Conservation (phyloP, 306 rosid genomes). For the Fragaria vesca region DNA sequence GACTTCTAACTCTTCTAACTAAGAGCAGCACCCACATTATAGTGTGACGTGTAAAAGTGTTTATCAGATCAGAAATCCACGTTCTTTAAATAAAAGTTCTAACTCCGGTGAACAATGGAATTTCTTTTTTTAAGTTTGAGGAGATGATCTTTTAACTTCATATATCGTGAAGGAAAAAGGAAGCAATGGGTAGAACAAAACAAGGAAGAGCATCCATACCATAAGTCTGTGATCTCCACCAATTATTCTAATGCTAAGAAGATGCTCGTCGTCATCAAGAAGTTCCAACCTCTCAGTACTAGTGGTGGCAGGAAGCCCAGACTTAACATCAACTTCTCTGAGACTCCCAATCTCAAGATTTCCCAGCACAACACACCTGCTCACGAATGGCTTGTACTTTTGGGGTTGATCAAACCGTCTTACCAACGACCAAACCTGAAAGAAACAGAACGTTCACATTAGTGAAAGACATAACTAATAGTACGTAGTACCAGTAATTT, state of each 20-base stretch:
- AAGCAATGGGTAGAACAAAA: background rate
- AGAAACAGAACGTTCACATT: conserved; percentile 13
- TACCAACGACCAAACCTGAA: conserved; percentile 95
- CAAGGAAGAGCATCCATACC: conserved; percentile 45
- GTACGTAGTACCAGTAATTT: background rate
- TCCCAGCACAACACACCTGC: conserved; percentile 85
- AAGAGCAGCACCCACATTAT: background rate
- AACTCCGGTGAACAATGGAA: background rate
- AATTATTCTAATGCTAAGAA: conserved; percentile 77
- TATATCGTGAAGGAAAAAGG: background rate
- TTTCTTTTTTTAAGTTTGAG: background rate
- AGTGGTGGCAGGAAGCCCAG: conserved; percentile 97
- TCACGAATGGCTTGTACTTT: conserved; percentile 84
- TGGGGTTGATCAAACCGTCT: conserved; percentile 93
- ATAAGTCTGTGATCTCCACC: conserved; percentile 95
- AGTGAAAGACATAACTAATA: conserved; percentile 23
- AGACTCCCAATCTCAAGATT: conserved; percentile 87
- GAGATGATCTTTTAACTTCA: background rate
- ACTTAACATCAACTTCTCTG: conserved; percentile 86
- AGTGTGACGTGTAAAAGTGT: too few species aligned
- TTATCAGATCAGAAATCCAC: too few species aligned
- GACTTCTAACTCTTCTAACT: background rate
- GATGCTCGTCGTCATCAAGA: conserved; percentile 81
- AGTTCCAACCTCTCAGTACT: conserved; percentile 91
- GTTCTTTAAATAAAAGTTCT: too few species aligned